Conservation (phyloP, 139 green algal genomes). For the Chlorella sorokiniana region DNA sequence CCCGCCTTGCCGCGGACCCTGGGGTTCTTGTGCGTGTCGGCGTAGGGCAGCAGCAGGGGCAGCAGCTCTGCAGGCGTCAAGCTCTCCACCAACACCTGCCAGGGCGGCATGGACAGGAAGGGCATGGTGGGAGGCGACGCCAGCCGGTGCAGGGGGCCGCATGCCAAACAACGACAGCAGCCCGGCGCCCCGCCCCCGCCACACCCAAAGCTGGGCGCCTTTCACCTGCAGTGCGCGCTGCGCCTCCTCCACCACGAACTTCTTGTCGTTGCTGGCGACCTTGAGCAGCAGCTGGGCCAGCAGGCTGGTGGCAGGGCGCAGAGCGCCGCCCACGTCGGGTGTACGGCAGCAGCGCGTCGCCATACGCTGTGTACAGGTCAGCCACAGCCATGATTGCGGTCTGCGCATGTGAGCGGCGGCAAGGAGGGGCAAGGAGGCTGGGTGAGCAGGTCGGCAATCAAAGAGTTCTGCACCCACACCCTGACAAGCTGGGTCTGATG, state of each 20-base stretch:
- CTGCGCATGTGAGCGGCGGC: too few relatives aligned
- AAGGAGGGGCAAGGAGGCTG: not conserved
- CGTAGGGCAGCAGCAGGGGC: constrained; percentile 58
- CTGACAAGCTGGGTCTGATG: too few relatives aligned
- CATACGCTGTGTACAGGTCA: constrained; percentile 51
- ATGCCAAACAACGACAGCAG: not conserved
- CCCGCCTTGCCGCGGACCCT: constrained; percentile 56
- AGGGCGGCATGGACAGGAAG: not conserved
- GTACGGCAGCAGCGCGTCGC: constrained; percentile 40
- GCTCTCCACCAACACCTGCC: constrained; percentile 22
- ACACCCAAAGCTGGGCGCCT: not conserved
- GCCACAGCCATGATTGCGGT: constrained; percentile 52
- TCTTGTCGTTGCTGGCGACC: constrained; percentile 66
- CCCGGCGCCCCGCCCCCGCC: not conserved
- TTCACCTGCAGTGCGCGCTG: constrained; percentile 41
- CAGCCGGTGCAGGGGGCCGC: not conserved
- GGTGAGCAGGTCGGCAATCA: not conserved
- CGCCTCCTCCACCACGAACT: constrained; percentile 72
- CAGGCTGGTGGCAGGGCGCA: constrained; percentile 52
- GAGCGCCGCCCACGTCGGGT: constrained; percentile 50
- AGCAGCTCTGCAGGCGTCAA: constrained; percentile 28
- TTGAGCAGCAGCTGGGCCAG: constrained; percentile 67
- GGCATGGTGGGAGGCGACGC: not conserved
- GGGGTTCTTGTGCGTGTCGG: constrained; percentile 55
- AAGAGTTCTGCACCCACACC: too few relatives aligned